These are phyloP conservation scores for Penicillium soppii DNA, from an alignment of 495 filamentous ascomycete genomes.

Conservation along the genomic window DNA sequence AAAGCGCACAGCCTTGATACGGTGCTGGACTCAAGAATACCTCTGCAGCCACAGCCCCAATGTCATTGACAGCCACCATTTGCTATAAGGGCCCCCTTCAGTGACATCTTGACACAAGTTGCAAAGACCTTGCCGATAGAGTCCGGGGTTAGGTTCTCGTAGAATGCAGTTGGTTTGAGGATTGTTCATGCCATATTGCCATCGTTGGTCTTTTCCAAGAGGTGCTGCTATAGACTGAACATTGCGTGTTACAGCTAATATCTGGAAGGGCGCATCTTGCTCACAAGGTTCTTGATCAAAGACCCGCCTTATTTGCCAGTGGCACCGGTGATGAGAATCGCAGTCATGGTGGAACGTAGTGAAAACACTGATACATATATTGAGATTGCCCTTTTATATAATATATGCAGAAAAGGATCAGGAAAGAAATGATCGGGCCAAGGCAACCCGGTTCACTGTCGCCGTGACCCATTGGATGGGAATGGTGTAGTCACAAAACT, in stretches of 20 bases:
- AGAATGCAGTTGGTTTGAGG: conserved; percentile 62
- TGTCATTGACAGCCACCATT: conserved; percentile 57
- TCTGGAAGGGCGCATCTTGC: conserved; percentile 46
- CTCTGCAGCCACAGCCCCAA: conserved; percentile 62
- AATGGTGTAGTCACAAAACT: neutral
- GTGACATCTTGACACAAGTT: conserved; percentile 46
- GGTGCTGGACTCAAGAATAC: conserved; percentile 52
- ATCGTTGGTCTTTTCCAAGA: conserved; percentile 44
- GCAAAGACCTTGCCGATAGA: conserved; percentile 60
- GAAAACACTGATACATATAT: too few species aligned
- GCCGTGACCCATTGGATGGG: neutral
- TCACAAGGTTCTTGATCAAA: conserved; percentile 58
- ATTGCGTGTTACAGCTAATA: conserved; percentile 70
- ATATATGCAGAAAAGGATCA: too few species aligned
- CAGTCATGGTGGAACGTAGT: conserved; percentile 11
- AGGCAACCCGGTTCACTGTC: neutral
- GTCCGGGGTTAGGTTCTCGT: conserved; percentile 61
- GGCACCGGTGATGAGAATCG: conserved; percentile 66
- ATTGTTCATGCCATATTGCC: conserved; percentile 59
- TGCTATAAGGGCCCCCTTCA: conserved; percentile 56
- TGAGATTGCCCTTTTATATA: too few species aligned
- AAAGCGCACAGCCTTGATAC: conserved; percentile 46
- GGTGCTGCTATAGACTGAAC: conserved; percentile 54
- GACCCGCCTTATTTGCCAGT: conserved; percentile 67
- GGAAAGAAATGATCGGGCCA: neutral